A percentile compares a stretch with the other conserved stretches of the same genome.
Conservation (phyloP, 2,329 filamentous ascomycete genomes). For the Metarhizium robertsii region DNA sequence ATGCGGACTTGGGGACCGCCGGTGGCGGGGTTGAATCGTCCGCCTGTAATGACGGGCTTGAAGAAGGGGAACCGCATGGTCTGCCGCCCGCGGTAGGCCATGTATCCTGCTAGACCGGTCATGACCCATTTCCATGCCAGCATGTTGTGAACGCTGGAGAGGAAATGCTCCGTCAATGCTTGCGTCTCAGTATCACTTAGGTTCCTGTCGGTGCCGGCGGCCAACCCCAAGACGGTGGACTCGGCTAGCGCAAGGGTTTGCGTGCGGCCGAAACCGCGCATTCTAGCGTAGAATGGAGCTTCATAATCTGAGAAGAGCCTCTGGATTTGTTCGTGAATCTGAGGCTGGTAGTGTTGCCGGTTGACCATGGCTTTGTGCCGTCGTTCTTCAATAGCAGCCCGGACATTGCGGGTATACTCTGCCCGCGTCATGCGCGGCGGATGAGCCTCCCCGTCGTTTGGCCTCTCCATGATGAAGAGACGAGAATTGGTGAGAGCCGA, state of each 20-base stretch:
- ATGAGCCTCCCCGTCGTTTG: slow-evolving; percentile 17
- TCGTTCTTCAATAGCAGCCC: slow-evolving; percentile 23
- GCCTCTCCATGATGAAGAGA: slow-evolving; percentile 10
- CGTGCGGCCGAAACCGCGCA: slow-evolving; percentile 18
- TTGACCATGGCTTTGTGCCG: slow-evolving; percentile 18
- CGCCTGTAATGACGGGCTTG: slow-evolving; percentile 19
- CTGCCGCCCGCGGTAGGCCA: slow-evolving; percentile 19
- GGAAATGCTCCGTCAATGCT: slow-evolving; percentile 23
- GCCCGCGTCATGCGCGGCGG: slow-evolving; percentile 10
- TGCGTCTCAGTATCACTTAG: slow-evolving; percentile 27
- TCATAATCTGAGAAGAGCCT: slow-evolving; percentile 22
- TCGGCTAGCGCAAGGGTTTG: slow-evolving; percentile 20
- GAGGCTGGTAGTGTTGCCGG: slow-evolving; percentile 19
- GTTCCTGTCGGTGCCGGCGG: slow-evolving; percentile 18
- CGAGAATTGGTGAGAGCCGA: background rate
- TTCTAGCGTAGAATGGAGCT: slow-evolving; percentile 21
- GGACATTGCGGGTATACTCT: slow-evolving; percentile 14
- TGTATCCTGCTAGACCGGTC: slow-evolving; percentile 12
- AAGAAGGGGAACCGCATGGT: slow-evolving; percentile 32
- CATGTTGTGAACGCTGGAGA: slow-evolving; percentile 22
- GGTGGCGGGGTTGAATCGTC: slow-evolving; percentile 21
- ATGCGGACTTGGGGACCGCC: slow-evolving; percentile 15
- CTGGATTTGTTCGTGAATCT: slow-evolving; percentile 21
- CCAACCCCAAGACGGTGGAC: slow-evolving; percentile 17
- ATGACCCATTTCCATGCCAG: slow-evolving; percentile 19